Percentiles rank a stretch among this genome's conserved stretches.
Conservation (phyloP, 345 rosid species). For the Bretschneidera sinensis region DNA sequence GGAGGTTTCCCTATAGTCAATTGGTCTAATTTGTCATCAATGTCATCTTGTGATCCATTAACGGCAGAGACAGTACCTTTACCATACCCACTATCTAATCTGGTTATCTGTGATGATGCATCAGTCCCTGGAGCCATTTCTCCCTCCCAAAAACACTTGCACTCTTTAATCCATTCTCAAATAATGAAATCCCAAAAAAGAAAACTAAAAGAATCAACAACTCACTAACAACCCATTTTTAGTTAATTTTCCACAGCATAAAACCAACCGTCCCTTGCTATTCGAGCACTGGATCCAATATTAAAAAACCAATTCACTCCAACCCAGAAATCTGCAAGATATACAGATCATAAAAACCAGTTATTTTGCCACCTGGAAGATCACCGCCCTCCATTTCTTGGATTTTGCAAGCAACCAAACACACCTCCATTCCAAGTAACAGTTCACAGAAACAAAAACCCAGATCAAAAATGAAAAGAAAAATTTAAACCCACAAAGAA, state of each 20-base stretch:
- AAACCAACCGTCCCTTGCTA: conserved; percentile 7
- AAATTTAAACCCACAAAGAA: background rate
- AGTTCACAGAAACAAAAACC: too few species aligned
- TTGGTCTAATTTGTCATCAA: conserved; percentile 29
- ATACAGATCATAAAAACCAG: background rate
- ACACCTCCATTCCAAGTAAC: background rate
- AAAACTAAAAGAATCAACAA: background rate
- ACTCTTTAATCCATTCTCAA: conserved; percentile 21
- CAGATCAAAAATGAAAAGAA: background rate
- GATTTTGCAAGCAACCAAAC: conserved; percentile 4
- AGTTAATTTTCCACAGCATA: background rate
- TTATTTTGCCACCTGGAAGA: background rate
- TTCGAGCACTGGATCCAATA: conserved; percentile 21
- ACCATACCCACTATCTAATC: conserved; percentile 21
- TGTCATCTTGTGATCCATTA: conserved; percentile 13
- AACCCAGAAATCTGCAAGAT: conserved; percentile 1
- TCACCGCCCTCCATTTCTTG: conserved; percentile 1
- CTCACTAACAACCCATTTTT: conserved; percentile 11
- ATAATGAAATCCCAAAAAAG: background rate
- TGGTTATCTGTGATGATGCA: conserved; percentile 36
- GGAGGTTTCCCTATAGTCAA: conserved; percentile 47
- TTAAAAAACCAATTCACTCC: background rate
- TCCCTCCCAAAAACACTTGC: conserved; percentile 14
- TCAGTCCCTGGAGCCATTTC: conserved; percentile 60
- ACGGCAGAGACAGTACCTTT: conserved; percentile 17